Evolutionary conservation across 352 stramenopile genomes (phyloP), one percentile per base, ranked within the genome.

Genomic region (Thalassiosira sp.): DNA sequence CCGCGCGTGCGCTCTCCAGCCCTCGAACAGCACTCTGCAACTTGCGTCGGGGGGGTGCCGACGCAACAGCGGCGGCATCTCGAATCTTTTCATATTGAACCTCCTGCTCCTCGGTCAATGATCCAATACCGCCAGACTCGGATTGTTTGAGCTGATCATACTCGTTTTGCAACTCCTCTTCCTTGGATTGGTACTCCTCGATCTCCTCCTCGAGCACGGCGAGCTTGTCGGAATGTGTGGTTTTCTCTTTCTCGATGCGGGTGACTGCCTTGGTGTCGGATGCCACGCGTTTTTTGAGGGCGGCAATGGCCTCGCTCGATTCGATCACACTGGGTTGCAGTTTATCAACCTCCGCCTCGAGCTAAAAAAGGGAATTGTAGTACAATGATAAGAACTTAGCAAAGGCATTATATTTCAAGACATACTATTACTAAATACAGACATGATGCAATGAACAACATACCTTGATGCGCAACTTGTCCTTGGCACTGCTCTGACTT

Each of bases 81-180:
- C 82, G 82, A 67, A 94, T 82, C 0, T 82, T 74, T 63, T 98
- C 95, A 28, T 93, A 93, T n/a, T 94, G 72, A 15, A 91, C 66
- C 45, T 97, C 91, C 57, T 93, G 89, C 20, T 93, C 90, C 79
- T 87, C 58, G 0, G 88, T 92, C 65, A 92, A 66, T 3, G 71
- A 69, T 25, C 82, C 72, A 54, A 78, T 46, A 3, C 40, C 56
- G 18, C 73, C 66, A 27, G 48, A 33, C 42, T 82, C 62, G 2
- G 73, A 82, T 53, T 80, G 93, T 61, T 96, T 97, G 0, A 94
- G 90, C 65, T 97, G 88, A 59, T 97, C 93, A 48, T 96, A 95
- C 25, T 98, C 91, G 3, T 87, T 74, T 45, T 97, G 89, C 43
- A 98, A 90, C 57, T 97, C 85, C 35, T 91, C 81, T 60, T 98